Percentiles rank a stretch among this genome's conserved stretches.
Evolutionary conservation across 2,329 filamentous ascomycete species (phyloP).

Genomic region (Saccharata proteae): DNA sequence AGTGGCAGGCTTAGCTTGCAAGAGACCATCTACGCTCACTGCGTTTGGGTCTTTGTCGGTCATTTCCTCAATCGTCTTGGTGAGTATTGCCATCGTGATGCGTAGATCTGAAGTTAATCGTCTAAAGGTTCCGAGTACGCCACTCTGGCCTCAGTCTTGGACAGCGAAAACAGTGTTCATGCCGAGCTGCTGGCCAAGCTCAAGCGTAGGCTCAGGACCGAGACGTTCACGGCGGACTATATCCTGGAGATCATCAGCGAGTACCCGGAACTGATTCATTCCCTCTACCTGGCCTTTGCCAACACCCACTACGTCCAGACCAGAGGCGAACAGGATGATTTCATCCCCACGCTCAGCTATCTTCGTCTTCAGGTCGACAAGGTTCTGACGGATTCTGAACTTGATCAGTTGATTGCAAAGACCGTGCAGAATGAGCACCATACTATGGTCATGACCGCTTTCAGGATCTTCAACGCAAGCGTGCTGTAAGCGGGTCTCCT

Average conservation of each 20-base stretch:
- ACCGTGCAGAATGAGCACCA: constrained; percentile 69
- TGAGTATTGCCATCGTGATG: neutral
- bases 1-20: constrained; percentile 79
- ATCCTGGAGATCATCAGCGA: constrained; percentile 93
- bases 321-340: constrained; percentile 51
- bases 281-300: constrained; percentile 84
- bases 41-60: constrained; percentile 93
- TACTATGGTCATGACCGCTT: constrained; percentile 94
- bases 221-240: constrained; percentile 97
- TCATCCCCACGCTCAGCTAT: constrained; percentile 58
- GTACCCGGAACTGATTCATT: constrained; percentile 76
- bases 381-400: constrained; percentile 29
- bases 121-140: constrained; percentile 62
- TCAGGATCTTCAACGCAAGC: constrained; percentile 87
- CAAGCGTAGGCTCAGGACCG: constrained; percentile 86
- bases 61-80: constrained; percentile 93
- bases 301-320: constrained; percentile 68
- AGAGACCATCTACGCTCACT: constrained; percentile 95
- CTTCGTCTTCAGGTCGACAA: constrained; percentile 55
- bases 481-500: constrained; percentile 40
- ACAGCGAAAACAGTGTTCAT: constrained; percentile 70
- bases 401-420: constrained; percentile 28
- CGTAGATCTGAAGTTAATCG: neutral
- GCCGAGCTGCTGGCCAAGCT: constrained; percentile 83
- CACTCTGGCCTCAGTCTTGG: constrained; percentile 69